Base-by-base conservation (phyloP, 192 early-diverging fungal species). In the Dissophora ornata region DNA sequence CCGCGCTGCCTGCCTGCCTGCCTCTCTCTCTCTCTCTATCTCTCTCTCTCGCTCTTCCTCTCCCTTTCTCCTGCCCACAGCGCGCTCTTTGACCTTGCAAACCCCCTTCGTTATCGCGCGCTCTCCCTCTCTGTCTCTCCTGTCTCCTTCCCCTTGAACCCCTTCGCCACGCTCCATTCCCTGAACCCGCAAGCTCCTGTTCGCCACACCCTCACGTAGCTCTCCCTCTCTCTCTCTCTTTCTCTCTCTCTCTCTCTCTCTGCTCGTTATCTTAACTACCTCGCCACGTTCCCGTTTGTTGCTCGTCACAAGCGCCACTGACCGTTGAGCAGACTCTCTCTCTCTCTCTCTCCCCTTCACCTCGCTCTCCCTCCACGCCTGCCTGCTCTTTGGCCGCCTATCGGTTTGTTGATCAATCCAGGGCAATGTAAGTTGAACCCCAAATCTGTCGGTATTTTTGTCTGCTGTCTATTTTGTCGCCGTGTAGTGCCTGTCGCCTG, bases 151-250 rank as follows among this genome's bases (percentile, higher is more conserved):
- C 21, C 29, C 21, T 32, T 15, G 18, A 38, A 16, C 57, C 40
- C 57, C 57, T 58, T 58, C 45, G 57, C 57, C 57, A 58, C 57
- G 57, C 42, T 58, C 57, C 57, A 58, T 58, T 45, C 19, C 57
- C 9, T 12, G 42, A 29, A 51, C 28, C 28, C 25, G 8, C 46
- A 15, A 47, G 49, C 49, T 28, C 49, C 26, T 51, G 49, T 25
- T 24, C 26, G 46, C 46, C 36, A 38, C 36, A 13, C 36, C 36
- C 46, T 47, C 46, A 18, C 46, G 22, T 47, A 10, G 3, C 44
- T 18, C 21, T 10, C n/a, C n/a, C 18, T 3, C 42, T 51, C 19
- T 29, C 28, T 32, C n/a, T 49, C 36, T 50, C 25, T n/a, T 25
- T 29, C 24, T 28, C 40, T 38, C 29, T 2, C 45, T 45, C 38